Conservation (phyloP, 2,329 filamentous ascomycete genomes). For the Aspergillus tubingensis region DNA sequence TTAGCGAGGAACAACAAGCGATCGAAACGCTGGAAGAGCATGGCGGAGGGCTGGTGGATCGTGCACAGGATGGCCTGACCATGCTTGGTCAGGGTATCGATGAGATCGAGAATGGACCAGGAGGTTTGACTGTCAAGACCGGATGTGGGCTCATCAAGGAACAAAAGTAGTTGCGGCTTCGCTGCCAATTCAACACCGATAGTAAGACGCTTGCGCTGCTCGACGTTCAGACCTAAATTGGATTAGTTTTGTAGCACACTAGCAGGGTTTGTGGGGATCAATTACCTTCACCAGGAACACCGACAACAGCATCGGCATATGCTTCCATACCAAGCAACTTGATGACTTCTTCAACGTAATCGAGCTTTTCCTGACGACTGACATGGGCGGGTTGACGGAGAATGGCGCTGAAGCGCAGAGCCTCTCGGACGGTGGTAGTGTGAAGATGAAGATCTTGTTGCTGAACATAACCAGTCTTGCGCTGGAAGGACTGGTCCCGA, state of each 20-base stretch:
- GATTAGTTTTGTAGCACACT: conserved; percentile 9
- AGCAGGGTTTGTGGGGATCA: neutral
- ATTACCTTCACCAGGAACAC: conserved; percentile 79
- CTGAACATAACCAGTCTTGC: conserved; percentile 88
- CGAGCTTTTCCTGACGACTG: conserved; percentile 74
- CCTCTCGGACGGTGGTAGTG: conserved; percentile 85
- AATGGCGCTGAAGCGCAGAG: conserved; percentile 79
- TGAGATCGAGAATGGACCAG: conserved; percentile 84
- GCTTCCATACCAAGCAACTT: conserved; percentile 86
- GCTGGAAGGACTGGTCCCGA: conserved; percentile 80
- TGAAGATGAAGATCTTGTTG: conserved; percentile 88
- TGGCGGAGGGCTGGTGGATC: conserved; percentile 94
- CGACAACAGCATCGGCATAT: conserved; percentile 87
- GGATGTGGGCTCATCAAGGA: conserved; percentile 93
- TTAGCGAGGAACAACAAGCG: conserved; percentile 64
- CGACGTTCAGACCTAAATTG: conserved; percentile 54
- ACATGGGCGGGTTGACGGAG: conserved; percentile 78
- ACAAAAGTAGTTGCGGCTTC: conserved; percentile 84
- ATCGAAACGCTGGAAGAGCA: conserved; percentile 86
- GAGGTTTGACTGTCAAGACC: conserved; percentile 92
- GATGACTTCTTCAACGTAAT: conserved; percentile 88
- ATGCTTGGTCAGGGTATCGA: conserved; percentile 85
- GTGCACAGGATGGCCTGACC: conserved; percentile 96
- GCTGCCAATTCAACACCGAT: conserved; percentile 96
- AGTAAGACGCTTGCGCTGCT: conserved; percentile 74